Evolutionary conservation across 495 filamentous ascomycete genomes (phyloP), one percentile per base, ranked within the genome.

Genomic region (Emericellopsis terricola): DNA sequence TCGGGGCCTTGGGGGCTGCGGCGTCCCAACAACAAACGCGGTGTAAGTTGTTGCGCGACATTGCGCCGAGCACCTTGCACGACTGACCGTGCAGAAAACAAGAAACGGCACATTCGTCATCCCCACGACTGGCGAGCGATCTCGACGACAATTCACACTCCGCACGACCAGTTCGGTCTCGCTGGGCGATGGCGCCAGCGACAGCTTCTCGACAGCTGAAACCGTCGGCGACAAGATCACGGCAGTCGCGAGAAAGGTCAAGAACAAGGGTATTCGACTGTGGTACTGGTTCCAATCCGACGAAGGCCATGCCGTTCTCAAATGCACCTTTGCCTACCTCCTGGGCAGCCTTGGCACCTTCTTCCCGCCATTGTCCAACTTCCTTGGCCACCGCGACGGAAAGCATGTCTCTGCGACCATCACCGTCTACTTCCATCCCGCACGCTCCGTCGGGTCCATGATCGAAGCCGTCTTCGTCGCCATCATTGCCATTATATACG

Each of bases 341-440:
- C 50, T 96, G 14, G 89, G 80, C 8, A 92, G 83, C 37, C 56
- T 93, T 50, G 84, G 75, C 10, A 96, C 89, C 1, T 94, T 87
- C 44, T 73, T 81, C 41, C 70, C 73, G 4, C 65, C 70, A 3
- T 62, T 94, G 31, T 71, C 84, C 3, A 57, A 60, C 2, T 60
- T 78, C 37, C 59, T 97, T 23, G 89, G 89, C 4, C 67, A 74
- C 40, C 79, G 87, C 47, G 87, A 96, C 62, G 84, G 86, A 15
- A 97, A 97, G 51, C 89, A 96, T 55, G 76, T 96, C 59, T 86
- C 93, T 26, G 81, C 84, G 31, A 91, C 85, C 2, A 70, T 93
- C 31, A 83, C 80, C 14, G 86, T 94, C 8, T 97, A 94, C 45
- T 97, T 96, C 54, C 86, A 97, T 52, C 87, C 89, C n/a, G 83